Conservation (phyloP, 805 yeast genomes). For the Candida pseudoglaebosa region DNA sequence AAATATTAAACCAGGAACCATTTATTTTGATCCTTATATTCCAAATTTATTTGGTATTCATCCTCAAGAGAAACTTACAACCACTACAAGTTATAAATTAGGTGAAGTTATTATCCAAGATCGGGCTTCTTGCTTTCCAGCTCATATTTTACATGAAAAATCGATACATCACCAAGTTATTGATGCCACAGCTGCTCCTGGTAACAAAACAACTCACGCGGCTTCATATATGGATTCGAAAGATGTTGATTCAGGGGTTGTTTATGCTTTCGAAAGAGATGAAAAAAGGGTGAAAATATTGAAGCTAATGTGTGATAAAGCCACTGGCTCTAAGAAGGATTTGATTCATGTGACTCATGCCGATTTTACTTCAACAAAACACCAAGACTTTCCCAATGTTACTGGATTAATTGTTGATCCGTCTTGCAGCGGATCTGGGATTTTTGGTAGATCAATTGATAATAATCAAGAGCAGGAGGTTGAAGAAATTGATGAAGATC, state of each 20-base stretch:
- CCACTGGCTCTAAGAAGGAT: conserved; percentile 36
- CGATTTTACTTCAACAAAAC: conserved; percentile 62
- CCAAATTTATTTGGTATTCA: conserved; percentile 79
- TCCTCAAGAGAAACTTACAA: conserved; percentile 67
- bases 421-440: conserved; percentile 96
- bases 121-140: conserved; percentile 96
- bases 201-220: conserved; percentile 92
- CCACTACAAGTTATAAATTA: conserved; percentile 60
- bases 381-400: conserved; percentile 57
- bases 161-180: conserved; percentile 64
- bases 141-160: conserved; percentile 58
- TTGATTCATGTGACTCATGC: conserved; percentile 51
- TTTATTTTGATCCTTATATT: conserved; percentile 70
- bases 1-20: conserved; percentile 44
- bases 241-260: conserved; percentile 30
- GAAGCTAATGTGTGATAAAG: conserved; percentile 72
- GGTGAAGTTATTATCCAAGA: conserved; percentile 92
- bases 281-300: conserved; percentile 64
- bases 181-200: conserved; percentile 98
- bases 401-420: conserved; percentile 92
- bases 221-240: conserved; percentile 55
- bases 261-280: conserved; percentile 88
- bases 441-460: conserved; percentile 80
- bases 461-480: conserved; percentile 35
- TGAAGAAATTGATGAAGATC: conserved; percentile 48